Evolutionary conservation across 169 alveolate species (phyloP).

Genomic region (Toxoplasma gondii): DNA sequence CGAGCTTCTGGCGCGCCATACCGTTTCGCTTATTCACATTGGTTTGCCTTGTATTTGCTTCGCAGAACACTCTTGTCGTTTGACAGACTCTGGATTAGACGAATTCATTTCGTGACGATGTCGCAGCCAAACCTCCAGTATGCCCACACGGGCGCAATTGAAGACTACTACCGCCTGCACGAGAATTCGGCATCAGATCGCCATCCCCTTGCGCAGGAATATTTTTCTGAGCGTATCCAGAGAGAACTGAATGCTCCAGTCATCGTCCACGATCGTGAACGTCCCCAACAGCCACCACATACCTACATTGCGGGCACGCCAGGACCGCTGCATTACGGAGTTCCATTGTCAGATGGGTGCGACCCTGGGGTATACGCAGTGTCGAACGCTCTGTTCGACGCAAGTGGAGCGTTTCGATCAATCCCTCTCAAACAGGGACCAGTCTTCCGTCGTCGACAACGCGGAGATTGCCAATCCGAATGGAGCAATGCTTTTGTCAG

Average conservation of each 20-base stretch:
- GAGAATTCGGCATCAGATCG: not conserved
- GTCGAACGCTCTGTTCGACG: slow-evolving; percentile 74
- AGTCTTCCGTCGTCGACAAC: slow-evolving; percentile 78
- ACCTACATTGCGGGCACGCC: slow-evolving; percentile 51
- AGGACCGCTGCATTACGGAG: slow-evolving; percentile 68
- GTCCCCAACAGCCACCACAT: slow-evolving; percentile 56
- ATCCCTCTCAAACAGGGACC: slow-evolving; percentile 73
- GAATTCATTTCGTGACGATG: not conserved
- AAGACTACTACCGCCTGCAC: not conserved
- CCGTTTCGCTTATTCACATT: no score
- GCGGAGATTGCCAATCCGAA: slow-evolving; percentile 82
- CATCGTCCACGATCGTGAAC: slow-evolving; percentile 32
- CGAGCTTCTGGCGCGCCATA: no score
- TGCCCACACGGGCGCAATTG: slow-evolving; percentile 25
- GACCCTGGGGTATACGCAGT: slow-evolving; percentile 80
- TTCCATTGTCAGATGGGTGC: slow-evolving; percentile 63
- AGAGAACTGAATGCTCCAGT: not conserved
- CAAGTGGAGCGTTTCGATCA: slow-evolving; percentile 70
- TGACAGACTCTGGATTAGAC: no score
- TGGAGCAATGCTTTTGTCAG: slow-evolving; percentile 86
- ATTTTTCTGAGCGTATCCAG: not conserved
- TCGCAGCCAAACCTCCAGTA: slow-evolving; percentile 14
- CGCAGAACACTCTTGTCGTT: no score
- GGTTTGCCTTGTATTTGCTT: no score
- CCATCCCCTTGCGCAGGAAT: not conserved